Evolutionary conservation across 169 alveolate species (phyloP).

Genomic region (Plasmodium chabaudi): DNA sequence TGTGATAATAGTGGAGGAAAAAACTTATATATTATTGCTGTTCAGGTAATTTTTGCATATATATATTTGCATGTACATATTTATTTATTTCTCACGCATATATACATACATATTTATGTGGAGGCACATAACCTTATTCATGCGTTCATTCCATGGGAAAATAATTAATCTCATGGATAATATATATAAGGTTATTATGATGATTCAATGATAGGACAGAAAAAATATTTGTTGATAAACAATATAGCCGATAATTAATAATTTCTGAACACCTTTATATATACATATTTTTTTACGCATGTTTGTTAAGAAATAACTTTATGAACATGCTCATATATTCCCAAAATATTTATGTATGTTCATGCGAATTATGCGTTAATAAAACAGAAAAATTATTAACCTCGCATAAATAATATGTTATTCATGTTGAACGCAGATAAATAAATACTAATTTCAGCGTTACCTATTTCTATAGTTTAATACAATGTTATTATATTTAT

Average conservation of each 20-base stretch:
- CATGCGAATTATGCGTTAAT: too few species aligned
- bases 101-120: background rate
- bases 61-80: background rate
- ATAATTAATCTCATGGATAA: background rate
- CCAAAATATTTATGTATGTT: background rate
- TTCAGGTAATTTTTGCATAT: conserved; percentile 85
- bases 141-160: too few species aligned
- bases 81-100: background rate
- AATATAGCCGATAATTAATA: conserved; percentile 45
- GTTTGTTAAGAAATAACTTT: conserved; percentile 2
- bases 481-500: background rate
- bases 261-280: conserved; percentile 32
- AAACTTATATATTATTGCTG: conserved; percentile 97
- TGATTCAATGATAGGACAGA: conserved; percentile 76
- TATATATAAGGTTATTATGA: conserved; percentile 52
- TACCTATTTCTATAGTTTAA: too few species aligned
- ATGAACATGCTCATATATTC: background rate
- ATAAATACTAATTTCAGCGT: too few species aligned
- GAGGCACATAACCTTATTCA: too few species aligned
- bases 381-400: too few species aligned
- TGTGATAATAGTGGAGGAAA: conserved; percentile 99
- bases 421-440: too few species aligned
- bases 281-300: background rate
- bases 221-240: conserved; percentile 46
- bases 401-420: too few species aligned